Conservation (phyloP, 257 asterid species). For the Forsythia suspensa region DNA sequence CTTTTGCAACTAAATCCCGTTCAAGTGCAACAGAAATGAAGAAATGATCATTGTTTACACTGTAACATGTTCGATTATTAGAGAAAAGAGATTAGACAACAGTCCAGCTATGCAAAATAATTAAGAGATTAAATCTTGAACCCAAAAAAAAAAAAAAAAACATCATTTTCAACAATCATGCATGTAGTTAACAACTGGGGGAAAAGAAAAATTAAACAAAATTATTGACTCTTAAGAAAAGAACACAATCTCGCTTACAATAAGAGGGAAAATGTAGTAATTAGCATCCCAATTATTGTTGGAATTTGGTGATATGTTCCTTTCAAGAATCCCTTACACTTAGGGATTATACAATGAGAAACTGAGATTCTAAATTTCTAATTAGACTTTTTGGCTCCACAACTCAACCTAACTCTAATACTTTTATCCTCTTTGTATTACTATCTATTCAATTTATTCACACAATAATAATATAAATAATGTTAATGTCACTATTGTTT, state of each 20-base stretch:
- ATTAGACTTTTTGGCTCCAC: slow-evolving; percentile 35
- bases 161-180: not conserved
- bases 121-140: no score
- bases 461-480: slow-evolving; percentile 4
- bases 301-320: slow-evolving; percentile 58
- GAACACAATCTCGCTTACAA: not conserved
- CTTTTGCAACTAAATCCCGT: not conserved
- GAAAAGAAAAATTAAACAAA: no score
- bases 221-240: not conserved
- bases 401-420: slow-evolving; percentile 40
- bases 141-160: no score
- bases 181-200: no score
- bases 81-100: no score
- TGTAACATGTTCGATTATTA: no score
- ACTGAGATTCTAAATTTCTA: slow-evolving; percentile 29
- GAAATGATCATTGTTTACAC: not conserved
- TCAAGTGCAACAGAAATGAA: no score
- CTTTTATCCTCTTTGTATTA: slow-evolving; percentile 17
- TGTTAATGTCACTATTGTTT: slow-evolving; percentile 21
- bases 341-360: slow-evolving; percentile 13
- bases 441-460: slow-evolving; percentile 16
- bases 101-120: no score
- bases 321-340: slow-evolving; percentile 39
- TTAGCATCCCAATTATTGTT: slow-evolving; percentile 16
- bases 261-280: not conserved